Evolutionary conservation across 371 early-diverging fungal genomes (phyloP), one percentile per base, ranked within the genome.

Genomic region (Actinomortierella wolfii): DNA sequence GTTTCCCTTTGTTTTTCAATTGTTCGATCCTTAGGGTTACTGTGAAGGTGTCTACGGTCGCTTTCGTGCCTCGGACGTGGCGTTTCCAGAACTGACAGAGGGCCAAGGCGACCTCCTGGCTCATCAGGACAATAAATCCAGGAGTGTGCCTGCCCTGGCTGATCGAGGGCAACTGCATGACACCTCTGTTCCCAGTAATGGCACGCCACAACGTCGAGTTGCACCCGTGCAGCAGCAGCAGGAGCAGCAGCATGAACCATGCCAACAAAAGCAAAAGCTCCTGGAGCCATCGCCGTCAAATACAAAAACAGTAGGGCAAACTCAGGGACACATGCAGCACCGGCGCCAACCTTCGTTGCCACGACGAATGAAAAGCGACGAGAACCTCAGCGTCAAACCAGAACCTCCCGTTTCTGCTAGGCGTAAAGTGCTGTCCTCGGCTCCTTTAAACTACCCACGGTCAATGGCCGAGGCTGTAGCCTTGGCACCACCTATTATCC

Each of bases 31-130:
- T n/a, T 61, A 80, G 80, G 86, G 86, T 20, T 83, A 80, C 55
- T 86, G 86, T 48, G 82, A 86, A 59, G 86, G 84, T 26, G 81
- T 86, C 4, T 64, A 83, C 51, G 86, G 86, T 0, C 75, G 76
- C 13, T 86, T 86, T 49, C 78, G 78, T 51, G 86, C 84, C 47
- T 79, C 78, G 39, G 80, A 76, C 52, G 86, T 86, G 23, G 82
- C 84, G 49, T 86, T 86, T 74, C 81, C 80, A 4, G 83, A 82
- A 61, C 56, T 82, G 17, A 34, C 34, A 4, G 11, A 34, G 34
- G 34, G 34, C 34, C 34, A 34, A 11, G 34, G 11, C 4, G 34
- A 34, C 34, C 34, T 34, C 34, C 34, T 34, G 34, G 34, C 34
- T 34, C 34, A 34, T 34, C 4, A 4, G 11, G 34, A 34, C 34